Percentiles rank a stretch among this genome's conserved stretches.
Evolutionary conservation across 1,284 basidiomycete genomes (phyloP).

Genomic region (Athelia psychrophila): DNA sequence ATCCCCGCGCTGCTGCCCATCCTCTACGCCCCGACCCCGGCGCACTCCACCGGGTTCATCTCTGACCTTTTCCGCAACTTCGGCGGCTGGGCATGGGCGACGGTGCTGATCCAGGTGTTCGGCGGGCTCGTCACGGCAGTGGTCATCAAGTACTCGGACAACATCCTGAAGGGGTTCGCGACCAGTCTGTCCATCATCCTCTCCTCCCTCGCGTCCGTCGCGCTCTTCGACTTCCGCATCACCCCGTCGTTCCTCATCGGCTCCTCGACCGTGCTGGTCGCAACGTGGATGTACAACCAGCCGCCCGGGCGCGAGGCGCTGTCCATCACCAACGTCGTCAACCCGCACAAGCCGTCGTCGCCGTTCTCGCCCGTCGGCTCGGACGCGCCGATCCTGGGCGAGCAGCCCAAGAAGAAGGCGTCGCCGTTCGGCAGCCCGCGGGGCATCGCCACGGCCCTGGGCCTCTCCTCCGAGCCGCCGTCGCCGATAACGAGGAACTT

Average conservation of each 20-base stretch:
- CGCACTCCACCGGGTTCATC: constrained; percentile 38
- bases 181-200: constrained; percentile 92
- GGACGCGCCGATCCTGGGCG: constrained; percentile 56
- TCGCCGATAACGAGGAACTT: constrained; percentile 21
- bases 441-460: constrained; percentile 44
- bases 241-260: constrained; percentile 87
- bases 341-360: constrained; percentile 16
- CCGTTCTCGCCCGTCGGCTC: constrained; percentile 49
- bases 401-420: constrained; percentile 46
- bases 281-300: constrained; percentile 88
- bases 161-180: constrained; percentile 94
- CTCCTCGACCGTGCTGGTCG: constrained; percentile 77
- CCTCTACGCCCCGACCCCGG: constrained; percentile 44
- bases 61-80: constrained; percentile 70
- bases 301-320: constrained; percentile 49
- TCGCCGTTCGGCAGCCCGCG: constrained; percentile 52
- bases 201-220: constrained; percentile 89
- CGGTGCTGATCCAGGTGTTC: constrained; percentile 85
- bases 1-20: constrained; percentile 74
- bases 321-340: constrained; percentile 32
- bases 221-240: constrained; percentile 86
- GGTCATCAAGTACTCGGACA: constrained; percentile 88
- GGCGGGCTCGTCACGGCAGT: constrained; percentile 91
- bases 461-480: constrained; percentile 31
- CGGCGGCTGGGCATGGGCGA: constrained; percentile 92